Base-by-base conservation (phyloP, 2,329 filamentous ascomycete species). In the Boeremia exigua region DNA sequence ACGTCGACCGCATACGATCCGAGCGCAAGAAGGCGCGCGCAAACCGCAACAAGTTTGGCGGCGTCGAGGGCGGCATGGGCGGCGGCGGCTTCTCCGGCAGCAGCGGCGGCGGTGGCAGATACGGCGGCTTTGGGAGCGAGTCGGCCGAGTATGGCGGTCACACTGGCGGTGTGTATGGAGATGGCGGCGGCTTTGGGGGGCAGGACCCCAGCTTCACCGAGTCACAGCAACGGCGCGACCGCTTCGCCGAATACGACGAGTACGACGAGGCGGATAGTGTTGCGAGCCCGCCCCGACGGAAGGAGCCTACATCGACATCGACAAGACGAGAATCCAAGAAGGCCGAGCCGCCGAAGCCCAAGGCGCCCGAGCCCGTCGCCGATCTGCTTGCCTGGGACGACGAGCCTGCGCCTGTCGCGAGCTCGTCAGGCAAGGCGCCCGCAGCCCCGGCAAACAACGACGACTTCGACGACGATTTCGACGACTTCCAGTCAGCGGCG, bases 221-320 rank as follows among this genome's bases (percentile, higher is more conserved):
- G 65, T 78, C 82, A 19, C 79, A 85, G 55, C 81, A 81, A 66
- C 80, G 88, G 54, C 81, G 83, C 51, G 92, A 96, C 62, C 86
- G 88, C 62, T 99, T 97, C 66, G 94, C 98, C 66, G 95, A 97
- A 77, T 99, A 99, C 70, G 93, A 99, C 72, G 95, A 99, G 77
- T 94, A 89, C 69, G 94, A 98, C 52, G 95, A 96, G 68, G 91
- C 84, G 36, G 81, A 83, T 44, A 47, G 43, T 0, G 49, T 81
- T 47, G 74, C 82, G n/a, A 62, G 55, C 52, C 79, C 84, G 55
- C 77, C 85, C 30, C 80, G 80, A 63, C 79, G 82, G 67, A 85
- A 81, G 71, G 78, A 81, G 61, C 75, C 77, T 27, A 53, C 72
- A 11, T 53, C 69, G 50, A 63, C 73, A 53, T 67, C 68, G 55